phyloP scores from a whole-genome alignment of 169 alveolate species.

The Babesia sp. region DNA sequence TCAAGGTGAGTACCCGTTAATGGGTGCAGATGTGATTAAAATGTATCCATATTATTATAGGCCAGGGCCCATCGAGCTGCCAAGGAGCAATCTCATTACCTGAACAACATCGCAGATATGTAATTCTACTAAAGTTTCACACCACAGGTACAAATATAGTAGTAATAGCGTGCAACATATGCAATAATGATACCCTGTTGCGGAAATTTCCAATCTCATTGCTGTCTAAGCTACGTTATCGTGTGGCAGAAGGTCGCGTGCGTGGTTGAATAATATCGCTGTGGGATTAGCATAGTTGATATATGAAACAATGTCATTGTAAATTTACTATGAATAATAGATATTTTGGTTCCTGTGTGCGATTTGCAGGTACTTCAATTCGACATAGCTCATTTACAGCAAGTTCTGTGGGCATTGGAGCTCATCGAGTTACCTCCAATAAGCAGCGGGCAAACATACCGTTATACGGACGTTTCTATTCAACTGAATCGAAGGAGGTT shows the following conservation, averaged over 20 bases:
- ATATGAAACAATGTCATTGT: conserved; percentile 6
- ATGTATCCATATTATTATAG: not conserved
- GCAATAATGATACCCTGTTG: too few relatives aligned
- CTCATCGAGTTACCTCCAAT: not conserved
- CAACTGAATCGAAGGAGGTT: conserved; percentile 2
- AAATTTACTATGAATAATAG: conserved; percentile 5
- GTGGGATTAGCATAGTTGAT: conserved; percentile 45
- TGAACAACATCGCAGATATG: conserved; percentile 60
- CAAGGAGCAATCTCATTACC: conserved; percentile 29
- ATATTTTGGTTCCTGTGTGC: not conserved
- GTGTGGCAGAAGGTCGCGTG: too few relatives aligned
- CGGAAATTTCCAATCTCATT: too few relatives aligned
- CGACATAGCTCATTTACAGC: not conserved
- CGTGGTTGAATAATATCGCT: conserved; percentile 11
- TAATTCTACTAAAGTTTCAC: too few relatives aligned
- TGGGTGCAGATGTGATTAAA: not conserved
- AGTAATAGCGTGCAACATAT: too few relatives aligned
- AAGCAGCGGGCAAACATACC: not conserved
- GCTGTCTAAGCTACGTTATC: too few relatives aligned
- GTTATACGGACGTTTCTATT: not conserved
- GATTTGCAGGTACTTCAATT: conserved; percentile 12
- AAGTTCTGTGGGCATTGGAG: not conserved
- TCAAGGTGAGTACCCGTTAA: conserved; percentile 20
- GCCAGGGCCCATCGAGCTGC: conserved; percentile 31
- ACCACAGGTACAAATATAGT: too few relatives aligned